These are phyloP conservation scores for Spencermartinsiella ligniputridi DNA, from an alignment of 1,139 yeast species.

Conservation along the genomic window DNA sequence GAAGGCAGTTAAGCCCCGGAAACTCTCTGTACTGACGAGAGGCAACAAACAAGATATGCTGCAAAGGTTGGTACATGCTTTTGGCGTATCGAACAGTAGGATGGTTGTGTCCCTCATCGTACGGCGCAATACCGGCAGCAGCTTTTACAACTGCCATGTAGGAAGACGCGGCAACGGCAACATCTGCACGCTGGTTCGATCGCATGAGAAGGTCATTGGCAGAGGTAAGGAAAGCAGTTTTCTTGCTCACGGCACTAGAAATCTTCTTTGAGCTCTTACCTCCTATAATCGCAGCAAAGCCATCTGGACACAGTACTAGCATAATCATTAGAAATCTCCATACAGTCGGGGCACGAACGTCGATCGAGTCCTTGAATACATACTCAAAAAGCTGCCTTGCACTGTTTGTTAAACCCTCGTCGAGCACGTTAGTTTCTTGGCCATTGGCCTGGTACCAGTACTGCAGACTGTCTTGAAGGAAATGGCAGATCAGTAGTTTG, in stretches of 20 bases:
- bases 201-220: slow-evolving; percentile 1
- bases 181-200: slow-evolving; percentile 34
- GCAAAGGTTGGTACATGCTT: slow-evolving; percentile 35
- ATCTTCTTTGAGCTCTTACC: not conserved
- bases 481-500: slow-evolving; percentile 49
- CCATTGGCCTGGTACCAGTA: slow-evolving; percentile 60
- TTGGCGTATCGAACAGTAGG: slow-evolving; percentile 44
- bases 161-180: slow-evolving; percentile 34
- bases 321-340: slow-evolving; percentile 33
- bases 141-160: slow-evolving; percentile 25
- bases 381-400: slow-evolving; percentile 22
- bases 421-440: slow-evolving; percentile 36
- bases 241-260: not conserved
- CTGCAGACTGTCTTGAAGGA: slow-evolving; percentile 46
- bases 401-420: slow-evolving; percentile 24
- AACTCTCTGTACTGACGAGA: slow-evolving; percentile 21
- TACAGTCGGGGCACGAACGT: slow-evolving; percentile 20
- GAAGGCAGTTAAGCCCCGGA: slow-evolving; percentile 22
- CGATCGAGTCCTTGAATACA: slow-evolving; percentile 20
- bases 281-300: slow-evolving; percentile 8
- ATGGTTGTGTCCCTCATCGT: slow-evolving; percentile 44
- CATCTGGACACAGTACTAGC: slow-evolving; percentile 30
- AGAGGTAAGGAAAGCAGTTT: slow-evolving; percentile 1
- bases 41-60: slow-evolving; percentile 24
- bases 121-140: slow-evolving; percentile 39